phyloP scores from a whole-genome alignment of 148 eudicot species.

The Camellia japonica region DNA sequence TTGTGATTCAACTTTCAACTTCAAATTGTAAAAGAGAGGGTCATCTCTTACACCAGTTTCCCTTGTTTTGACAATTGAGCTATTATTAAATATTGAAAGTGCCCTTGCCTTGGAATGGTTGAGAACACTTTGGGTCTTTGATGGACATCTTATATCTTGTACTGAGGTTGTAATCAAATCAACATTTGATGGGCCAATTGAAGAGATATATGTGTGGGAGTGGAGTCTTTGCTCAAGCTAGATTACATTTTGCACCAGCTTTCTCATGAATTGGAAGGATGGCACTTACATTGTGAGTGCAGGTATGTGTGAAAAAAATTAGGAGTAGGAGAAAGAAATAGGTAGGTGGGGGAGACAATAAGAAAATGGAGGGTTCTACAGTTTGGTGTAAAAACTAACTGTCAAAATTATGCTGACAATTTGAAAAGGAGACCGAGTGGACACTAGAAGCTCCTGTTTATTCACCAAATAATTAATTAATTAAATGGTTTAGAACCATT shows the following conservation, averaged over 20 bases:
- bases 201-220: neutral
- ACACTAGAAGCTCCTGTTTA: neutral
- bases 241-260: neutral
- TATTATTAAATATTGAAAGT: neutral
- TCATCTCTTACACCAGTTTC: neutral
- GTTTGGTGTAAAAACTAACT: neutral
- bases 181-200: neutral
- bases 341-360: too few relatives aligned
- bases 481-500: neutral
- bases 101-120: neutral
- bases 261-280: neutral
- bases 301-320: neutral
- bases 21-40: neutral
- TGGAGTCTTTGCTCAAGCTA: neutral
- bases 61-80: neutral
- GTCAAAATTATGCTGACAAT: neutral
- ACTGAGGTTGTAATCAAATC: neutral
- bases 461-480: neutral
- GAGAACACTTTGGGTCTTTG: neutral
- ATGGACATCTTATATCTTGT: neutral
- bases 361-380: neutral
- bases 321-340: neutral
- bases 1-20: slow-evolving; percentile 1
- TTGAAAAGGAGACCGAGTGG: neutral
- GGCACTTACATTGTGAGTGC: neutral